Base-by-base conservation (phyloP, 2,329 filamentous ascomycete genomes). In the Stromatinia cepivora region DNA sequence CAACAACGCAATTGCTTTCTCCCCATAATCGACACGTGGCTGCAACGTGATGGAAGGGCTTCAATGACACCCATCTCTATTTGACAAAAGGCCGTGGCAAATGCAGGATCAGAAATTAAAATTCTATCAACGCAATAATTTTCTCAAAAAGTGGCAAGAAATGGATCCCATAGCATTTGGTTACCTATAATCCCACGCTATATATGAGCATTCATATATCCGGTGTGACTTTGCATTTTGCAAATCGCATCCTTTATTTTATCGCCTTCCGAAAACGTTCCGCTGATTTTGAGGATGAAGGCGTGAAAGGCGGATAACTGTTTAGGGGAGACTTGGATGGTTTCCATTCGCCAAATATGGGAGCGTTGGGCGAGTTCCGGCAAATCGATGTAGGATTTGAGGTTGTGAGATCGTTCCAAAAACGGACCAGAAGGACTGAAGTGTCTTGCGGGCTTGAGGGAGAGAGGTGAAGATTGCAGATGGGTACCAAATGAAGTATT, bases 41-140 rank as follows among this genome's bases (percentile, higher is more conserved):
- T 10, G 86, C 87, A 22, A 88, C 85, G 8, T 89, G 84, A 71
- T 87, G 90, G 0, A 90, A 90, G 81, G 0, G 87, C 86, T 6
- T 86, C 84, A 4, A 90, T 83, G 68, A 90, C 86, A 42, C 87
- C 88, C 17, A 62, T 63, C 20, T 71, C 66, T 34, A 62, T 36
- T 22, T 69, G 54, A 11, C 72, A 54, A 11, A 31, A 4, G 1
- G 9, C 20, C 1, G 11, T 39, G 20, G 17, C 10, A 25, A 68
- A 68, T n/a, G 25, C 46, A 15, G 66, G 34, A 34, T 48, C n/a
- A 25, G 36, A n/a, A 15, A 69, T 36, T 8, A 72, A 54, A 13
- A 71, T 9, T 46, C 68, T 9, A 85, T 86, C n/a, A 89, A 79
- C 46, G 83, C 81, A 31, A 87, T 83, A 71, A 88, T 86, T 28